A percentile compares a stretch with the other conserved stretches of the same genome.
Conservation (phyloP, 1,139 yeast species). For the Candida pseudoviswanathii region DNA sequence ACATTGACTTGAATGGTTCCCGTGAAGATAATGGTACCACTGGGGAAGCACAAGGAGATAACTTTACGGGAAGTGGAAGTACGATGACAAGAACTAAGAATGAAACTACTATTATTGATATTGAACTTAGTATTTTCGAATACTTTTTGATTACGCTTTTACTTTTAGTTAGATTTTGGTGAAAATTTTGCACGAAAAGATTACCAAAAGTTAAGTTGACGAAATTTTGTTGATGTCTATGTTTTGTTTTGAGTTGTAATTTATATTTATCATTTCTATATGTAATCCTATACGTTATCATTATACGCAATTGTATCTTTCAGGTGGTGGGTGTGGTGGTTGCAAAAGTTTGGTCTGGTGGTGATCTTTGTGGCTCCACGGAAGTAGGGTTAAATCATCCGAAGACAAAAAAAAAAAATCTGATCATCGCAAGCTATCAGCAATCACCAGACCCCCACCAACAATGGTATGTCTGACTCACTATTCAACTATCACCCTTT, state of each 20-base stretch:
- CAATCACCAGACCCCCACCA: not conserved
- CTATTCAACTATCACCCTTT: not conserved
- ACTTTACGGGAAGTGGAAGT: not conserved
- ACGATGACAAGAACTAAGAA: not conserved
- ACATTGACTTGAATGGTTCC: not conserved
- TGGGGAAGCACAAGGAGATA: not conserved
- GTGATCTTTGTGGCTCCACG: not conserved
- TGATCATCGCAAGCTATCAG: constrained; percentile 1
- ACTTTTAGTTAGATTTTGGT: constrained; percentile 2
- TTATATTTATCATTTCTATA: not conserved
- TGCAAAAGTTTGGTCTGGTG: not conserved
- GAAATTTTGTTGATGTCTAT: not conserved
- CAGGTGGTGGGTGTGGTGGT: not conserved
- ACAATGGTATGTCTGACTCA: constrained; percentile 1
- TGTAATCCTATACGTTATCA: not conserved
- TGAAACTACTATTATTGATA: not conserved
- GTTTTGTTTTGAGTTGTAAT: not conserved
- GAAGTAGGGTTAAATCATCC: not conserved
- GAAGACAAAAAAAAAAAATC: constrained; percentile 4
- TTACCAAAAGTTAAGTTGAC: not conserved
- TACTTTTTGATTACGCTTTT: not conserved
- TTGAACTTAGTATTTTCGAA: not conserved
- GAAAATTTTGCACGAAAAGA: not conserved
- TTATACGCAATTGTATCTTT: not conserved
- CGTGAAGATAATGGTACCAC: not conserved